These are phyloP conservation scores for Ceratocystis alfenasii DNA, from an alignment of 2,329 filamentous ascomycete species.

Conservation along the genomic window DNA sequence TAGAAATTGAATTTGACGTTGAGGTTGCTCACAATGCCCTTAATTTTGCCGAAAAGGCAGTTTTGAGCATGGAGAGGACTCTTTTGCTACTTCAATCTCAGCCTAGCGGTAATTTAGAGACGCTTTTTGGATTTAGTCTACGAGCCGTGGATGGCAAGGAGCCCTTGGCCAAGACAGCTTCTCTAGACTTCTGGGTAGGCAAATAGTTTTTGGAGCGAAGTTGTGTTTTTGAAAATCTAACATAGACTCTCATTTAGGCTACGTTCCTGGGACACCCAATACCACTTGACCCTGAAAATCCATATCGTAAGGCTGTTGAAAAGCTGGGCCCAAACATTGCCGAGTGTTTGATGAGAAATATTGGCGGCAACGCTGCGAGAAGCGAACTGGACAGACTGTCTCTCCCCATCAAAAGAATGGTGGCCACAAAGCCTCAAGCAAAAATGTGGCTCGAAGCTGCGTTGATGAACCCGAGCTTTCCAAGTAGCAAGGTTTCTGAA, in stretches of 20 bases:
- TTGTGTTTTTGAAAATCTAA: background rate
- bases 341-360: conserved; percentile 49
- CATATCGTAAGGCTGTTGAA: conserved; percentile 39
- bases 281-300: conserved; percentile 34
- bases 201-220: background rate
- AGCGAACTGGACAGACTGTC: conserved; percentile 61
- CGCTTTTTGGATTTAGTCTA: conserved; percentile 60
- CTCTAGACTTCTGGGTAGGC: conserved; percentile 63
- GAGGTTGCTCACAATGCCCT: conserved; percentile 64
- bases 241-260: conserved; percentile 32
- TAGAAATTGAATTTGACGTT: conserved; percentile 55
- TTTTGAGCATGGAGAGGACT: conserved; percentile 42
- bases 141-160: conserved; percentile 59
- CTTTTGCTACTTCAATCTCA: conserved; percentile 49
- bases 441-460: conserved; percentile 53
- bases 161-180: conserved; percentile 60
- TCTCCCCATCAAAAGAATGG: conserved; percentile 59
- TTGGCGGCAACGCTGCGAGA: conserved; percentile 55
- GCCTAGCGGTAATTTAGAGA: conserved; percentile 45
- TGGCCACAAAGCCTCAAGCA: conserved; percentile 43
- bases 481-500: conserved; percentile 45
- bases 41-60: conserved; percentile 55
- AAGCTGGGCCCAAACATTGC: conserved; percentile 52
- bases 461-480: conserved; percentile 43
- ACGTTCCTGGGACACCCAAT: conserved; percentile 38